These are phyloP conservation scores for Alternaria panax DNA, from an alignment of 2,329 filamentous ascomycete species.

Conservation along the genomic window DNA sequence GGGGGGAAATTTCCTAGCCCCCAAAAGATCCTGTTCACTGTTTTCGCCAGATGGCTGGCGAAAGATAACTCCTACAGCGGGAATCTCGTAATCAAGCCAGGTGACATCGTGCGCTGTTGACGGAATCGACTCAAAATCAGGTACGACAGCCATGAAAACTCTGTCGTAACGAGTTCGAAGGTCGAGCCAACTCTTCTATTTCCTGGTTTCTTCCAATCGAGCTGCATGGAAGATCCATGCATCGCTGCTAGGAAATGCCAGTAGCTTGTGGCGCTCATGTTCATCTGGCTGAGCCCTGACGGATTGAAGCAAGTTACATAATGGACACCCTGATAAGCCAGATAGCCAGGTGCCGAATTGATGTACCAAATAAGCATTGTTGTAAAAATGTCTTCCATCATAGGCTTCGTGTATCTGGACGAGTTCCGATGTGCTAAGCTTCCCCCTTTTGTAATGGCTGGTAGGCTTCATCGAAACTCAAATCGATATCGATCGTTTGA, in stretches of 20 bases:
- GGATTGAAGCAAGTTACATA: slow-evolving; percentile 11
- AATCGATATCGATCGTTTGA: slow-evolving; percentile 10
- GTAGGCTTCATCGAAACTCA: slow-evolving; percentile 3
- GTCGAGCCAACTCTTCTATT: background rate
- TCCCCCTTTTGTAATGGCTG: background rate
- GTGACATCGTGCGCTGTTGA: slow-evolving; percentile 3
- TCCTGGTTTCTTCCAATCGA: background rate
- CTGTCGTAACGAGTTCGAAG: slow-evolving; percentile 3
- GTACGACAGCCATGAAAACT: slow-evolving; percentile 22
- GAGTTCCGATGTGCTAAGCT: background rate
- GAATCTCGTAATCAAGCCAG: slow-evolving; percentile 20
- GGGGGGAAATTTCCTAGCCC: background rate
- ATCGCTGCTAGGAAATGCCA: slow-evolving; percentile 21
- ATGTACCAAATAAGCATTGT: slow-evolving; percentile 6
- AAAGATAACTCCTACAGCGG: slow-evolving; percentile 13
- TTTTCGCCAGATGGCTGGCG: background rate
- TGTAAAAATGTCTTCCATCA: slow-evolving; percentile 8
- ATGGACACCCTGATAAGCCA: background rate
- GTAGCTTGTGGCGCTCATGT: slow-evolving; percentile 17
- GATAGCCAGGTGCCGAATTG: slow-evolving; percentile 2
- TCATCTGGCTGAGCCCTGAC: slow-evolving; percentile 10
- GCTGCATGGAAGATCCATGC: slow-evolving; percentile 14
- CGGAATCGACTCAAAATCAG: slow-evolving; percentile 12
- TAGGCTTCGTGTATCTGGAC: background rate
- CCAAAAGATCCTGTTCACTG: background rate